Percentiles rank a stretch among this genome's conserved stretches.
Conservation (phyloP, 1,139 yeast species). For the Yamadazyma buinensis region DNA sequence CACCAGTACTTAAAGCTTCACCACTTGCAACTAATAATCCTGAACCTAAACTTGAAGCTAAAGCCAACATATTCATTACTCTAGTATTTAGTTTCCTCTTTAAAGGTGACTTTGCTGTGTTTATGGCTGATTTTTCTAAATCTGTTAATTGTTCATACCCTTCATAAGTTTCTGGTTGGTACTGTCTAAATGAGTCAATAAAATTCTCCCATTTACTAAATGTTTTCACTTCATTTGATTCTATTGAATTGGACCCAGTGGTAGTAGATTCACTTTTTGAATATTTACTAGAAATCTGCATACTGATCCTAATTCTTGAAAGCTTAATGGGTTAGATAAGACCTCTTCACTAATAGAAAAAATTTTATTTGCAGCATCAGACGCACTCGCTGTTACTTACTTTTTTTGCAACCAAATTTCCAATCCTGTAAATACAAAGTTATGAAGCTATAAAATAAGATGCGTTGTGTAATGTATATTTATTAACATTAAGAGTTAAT, state of each 20-base stretch:
- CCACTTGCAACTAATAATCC: conserved; percentile 36
- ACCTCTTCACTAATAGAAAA: conserved; percentile 1
- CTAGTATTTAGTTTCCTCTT: conserved; percentile 31
- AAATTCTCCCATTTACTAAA: conserved; percentile 30
- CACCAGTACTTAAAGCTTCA: conserved; percentile 46
- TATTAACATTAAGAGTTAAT: too few species aligned
- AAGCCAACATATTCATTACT: conserved; percentile 62
- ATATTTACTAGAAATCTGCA: not conserved
- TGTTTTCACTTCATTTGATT: not conserved
- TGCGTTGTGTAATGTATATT: too few species aligned
- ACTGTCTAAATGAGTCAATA: conserved; percentile 35
- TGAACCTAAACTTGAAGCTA: conserved; percentile 79
- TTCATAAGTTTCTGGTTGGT: conserved; percentile 14
- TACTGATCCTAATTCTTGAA: too few species aligned
- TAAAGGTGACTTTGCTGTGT: conserved; percentile 38
- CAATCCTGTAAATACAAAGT: too few species aligned
- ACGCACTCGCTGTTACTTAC: conserved; percentile 1
- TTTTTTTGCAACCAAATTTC: not conserved
- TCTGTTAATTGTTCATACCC: conserved; percentile 27
- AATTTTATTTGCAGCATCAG: conserved; percentile 4
- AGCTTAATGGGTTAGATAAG: too few species aligned
- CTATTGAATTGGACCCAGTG: not conserved
- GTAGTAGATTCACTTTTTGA: not conserved
- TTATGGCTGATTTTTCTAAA: conserved; percentile 32
- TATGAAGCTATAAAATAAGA: too few species aligned